Percentiles rank a stretch among this genome's conserved stretches.
phyloP scores from a whole-genome alignment of 2,329 filamentous ascomycete species.

The Chaetomium sp. region DNA sequence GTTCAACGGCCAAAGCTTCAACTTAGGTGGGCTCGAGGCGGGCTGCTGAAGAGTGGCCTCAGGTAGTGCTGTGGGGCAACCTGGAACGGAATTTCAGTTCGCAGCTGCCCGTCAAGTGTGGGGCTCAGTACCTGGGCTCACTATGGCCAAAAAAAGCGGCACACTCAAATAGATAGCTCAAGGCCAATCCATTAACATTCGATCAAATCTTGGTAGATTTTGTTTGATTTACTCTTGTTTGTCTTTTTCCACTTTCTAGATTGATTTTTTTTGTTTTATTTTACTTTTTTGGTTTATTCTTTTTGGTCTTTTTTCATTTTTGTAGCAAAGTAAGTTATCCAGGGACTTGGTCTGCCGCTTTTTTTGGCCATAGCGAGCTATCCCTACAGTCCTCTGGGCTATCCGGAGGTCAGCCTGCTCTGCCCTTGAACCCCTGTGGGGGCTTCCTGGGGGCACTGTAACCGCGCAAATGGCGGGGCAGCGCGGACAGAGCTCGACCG shows the following conservation, averaged over 20 bases:
- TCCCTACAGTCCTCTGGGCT: constrained; percentile 10
- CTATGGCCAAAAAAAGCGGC: too few species aligned
- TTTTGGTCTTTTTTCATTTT: too few species aligned
- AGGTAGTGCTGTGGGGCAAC: neutral
- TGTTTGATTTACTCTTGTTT: too few species aligned
- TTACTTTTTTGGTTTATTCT: too few species aligned
- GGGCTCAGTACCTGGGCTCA: too few species aligned
- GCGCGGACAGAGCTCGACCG: constrained; percentile 7
- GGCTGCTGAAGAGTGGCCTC: neutral
- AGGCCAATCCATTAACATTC: neutral
- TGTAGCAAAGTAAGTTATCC: too few species aligned
- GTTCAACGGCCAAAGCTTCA: too few species aligned
- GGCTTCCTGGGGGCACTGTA: constrained; percentile 16
- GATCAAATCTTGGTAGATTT: too few species aligned
- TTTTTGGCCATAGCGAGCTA: neutral
- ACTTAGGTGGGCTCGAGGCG: neutral
- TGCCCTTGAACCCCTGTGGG: constrained; percentile 5
- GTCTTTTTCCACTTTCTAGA: too few species aligned
- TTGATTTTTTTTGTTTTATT: too few species aligned
- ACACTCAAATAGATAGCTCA: too few species aligned
- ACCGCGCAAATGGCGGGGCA: constrained; percentile 26
- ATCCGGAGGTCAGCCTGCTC: constrained; percentile 9
- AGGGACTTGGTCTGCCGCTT: too few species aligned
- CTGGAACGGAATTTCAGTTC: neutral
- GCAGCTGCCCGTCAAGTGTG: neutral